These are phyloP conservation scores for Magnaporthiopsis rhizophila DNA, from an alignment of 2,329 filamentous ascomycete species.

Conservation along the genomic window DNA sequence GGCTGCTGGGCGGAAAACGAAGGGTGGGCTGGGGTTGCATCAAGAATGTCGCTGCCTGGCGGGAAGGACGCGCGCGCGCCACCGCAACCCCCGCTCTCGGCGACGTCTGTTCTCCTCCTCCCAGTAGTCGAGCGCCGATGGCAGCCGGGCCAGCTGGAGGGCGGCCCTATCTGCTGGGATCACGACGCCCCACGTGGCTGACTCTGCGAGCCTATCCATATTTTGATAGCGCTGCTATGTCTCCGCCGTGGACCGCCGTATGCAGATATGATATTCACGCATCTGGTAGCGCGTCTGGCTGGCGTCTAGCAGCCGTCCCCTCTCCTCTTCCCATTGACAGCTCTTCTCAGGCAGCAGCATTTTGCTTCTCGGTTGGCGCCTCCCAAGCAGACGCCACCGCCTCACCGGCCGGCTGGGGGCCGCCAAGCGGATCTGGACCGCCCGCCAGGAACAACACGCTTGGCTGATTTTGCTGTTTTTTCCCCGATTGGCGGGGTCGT, in stretches of 20 bases:
- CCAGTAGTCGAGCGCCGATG: background rate
- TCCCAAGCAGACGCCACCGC: background rate
- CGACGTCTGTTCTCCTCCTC: background rate
- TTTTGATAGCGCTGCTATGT: background rate
- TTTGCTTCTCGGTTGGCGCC: background rate
- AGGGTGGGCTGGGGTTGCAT: background rate
- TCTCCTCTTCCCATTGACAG: background rate
- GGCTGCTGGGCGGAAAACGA: background rate
- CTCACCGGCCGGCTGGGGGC: background rate
- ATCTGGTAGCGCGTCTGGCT: background rate
- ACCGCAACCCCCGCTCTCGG: background rate
- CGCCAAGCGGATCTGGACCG: background rate
- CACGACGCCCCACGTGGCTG: background rate
- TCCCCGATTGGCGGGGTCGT: background rate
- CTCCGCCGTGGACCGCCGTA: too few relatives aligned
- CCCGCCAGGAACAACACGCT: background rate
- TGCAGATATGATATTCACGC: too few relatives aligned
- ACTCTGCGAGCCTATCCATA: background rate
- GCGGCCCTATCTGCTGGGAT: too few relatives aligned
- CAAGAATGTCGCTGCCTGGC: constrained; percentile 4
- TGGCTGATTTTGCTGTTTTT: too few relatives aligned
- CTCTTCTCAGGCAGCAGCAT: background rate
- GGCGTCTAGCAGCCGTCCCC: background rate
- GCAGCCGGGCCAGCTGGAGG: too few relatives aligned
- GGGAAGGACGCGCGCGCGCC: constrained; percentile 2